Evolutionary conservation across 2,329 filamentous ascomycete genomes (phyloP), one percentile per base, ranked within the genome.

Genomic region (Cladophialophora exuberans): DNA sequence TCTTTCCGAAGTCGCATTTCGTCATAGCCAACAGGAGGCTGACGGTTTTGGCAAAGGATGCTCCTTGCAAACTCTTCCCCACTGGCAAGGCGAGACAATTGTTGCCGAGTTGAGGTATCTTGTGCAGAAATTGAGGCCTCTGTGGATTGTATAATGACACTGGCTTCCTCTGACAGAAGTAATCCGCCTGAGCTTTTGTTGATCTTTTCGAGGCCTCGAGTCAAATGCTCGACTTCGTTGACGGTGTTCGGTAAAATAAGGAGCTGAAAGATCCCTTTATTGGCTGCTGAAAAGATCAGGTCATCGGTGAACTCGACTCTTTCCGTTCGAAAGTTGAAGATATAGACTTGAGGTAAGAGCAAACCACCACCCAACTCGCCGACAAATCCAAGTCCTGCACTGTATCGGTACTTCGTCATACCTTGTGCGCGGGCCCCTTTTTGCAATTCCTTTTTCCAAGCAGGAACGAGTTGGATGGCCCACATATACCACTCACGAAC

Each of bases 281-380:
- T 70, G 0, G 53, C 43, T 5, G 41, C 26, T 1, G 47, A 39
- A 51, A 70, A 73, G 6, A 72, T 64, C 1, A 68, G 56, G 53
- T 72, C 69, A 39, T 73, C 70, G 1, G 65, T 72, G 51, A 72
- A 71, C 4, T 41, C 38, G 10, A 68, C 39, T 5, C 36, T 28
- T 6, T 41, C 38, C 2, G 60, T 47, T 20, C 54, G 62, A 33
- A 59, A 59, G 18, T 57, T 47, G 43, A 43, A 61, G 41, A 67
- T 67, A 54, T 71, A 73, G 0, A 71, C 67, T 46, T 73, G 71
- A 2, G 69, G 69, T 9, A 73, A 60, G 20, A 62, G 67, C 4
- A 67, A 38, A 1, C 71, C 70, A 6, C 71, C 71, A 9, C 61
- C 63, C 10, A 63, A 48, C 1, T 66, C 60, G 0, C 63, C 65